These are phyloP conservation scores for Naganishia onofrii DNA, from an alignment of 768 basidiomycete species.

Conservation along the genomic window DNA sequence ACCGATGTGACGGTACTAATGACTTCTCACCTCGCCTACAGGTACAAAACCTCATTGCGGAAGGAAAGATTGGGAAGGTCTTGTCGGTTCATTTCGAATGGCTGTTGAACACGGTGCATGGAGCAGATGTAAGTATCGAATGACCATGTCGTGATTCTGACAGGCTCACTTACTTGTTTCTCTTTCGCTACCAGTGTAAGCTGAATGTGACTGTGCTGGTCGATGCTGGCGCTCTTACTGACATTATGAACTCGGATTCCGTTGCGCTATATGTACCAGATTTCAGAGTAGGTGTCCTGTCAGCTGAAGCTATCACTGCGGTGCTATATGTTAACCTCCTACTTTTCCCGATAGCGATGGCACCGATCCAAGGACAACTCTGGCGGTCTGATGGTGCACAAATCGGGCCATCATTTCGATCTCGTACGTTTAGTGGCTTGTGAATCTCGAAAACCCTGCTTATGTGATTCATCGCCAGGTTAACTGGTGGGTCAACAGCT, in stretches of 20 bases:
- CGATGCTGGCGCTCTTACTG: too few species aligned
- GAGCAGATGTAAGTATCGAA: constrained; percentile 54
- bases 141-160: too few species aligned
- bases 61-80: constrained; percentile 58
- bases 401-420: constrained; percentile 58
- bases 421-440: constrained; percentile 40
- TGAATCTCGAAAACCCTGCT: too few species aligned
- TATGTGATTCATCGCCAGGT: constrained; percentile 33
- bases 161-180: background rate
- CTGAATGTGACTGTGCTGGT: too few species aligned
- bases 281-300: background rate
- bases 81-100: constrained; percentile 60
- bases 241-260: too few species aligned
- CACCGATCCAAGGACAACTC: constrained; percentile 52
- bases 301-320: background rate
- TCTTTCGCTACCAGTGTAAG: background rate
- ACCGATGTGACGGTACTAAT: too few species aligned
- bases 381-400: constrained; percentile 57
- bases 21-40: constrained; percentile 51
- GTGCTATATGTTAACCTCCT: constrained; percentile 31
- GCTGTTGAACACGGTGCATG: constrained; percentile 60
- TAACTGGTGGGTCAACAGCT: constrained; percentile 60
- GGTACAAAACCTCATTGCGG: constrained; percentile 55
- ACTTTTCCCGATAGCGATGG: constrained; percentile 12
- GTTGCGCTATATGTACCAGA: background rate